These are phyloP conservation scores for Knoxdaviesia capensis DNA, from an alignment of 2,329 filamentous ascomycete genomes.

Conservation along the genomic window DNA sequence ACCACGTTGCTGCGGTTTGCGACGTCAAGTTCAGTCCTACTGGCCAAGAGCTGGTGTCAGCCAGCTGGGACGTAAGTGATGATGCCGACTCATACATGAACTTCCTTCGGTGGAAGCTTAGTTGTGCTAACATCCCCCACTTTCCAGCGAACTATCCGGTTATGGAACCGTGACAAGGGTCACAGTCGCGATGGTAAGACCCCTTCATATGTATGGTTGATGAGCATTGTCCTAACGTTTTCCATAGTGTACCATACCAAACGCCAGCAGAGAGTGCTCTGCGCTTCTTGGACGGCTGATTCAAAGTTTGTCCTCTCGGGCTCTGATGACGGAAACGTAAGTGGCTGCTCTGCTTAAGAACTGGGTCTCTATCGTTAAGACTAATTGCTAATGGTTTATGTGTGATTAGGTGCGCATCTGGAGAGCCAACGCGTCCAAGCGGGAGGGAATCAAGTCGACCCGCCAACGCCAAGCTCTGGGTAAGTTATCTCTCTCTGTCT, in stretches of 20 bases:
- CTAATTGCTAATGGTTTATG: conserved; percentile 1
- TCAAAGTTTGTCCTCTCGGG: conserved; percentile 77
- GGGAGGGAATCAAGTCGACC: conserved; percentile 70
- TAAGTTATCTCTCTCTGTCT: neutral
- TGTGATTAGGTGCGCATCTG: conserved; percentile 40
- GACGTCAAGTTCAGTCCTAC: conserved; percentile 91
- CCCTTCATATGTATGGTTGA: no score
- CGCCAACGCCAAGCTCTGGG: conserved; percentile 61
- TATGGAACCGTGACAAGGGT: conserved; percentile 65
- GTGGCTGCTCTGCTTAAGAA: neutral
- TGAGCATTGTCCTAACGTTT: no score
- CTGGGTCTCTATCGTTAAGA: neutral
- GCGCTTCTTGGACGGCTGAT: conserved; percentile 69
- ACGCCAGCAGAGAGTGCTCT: conserved; percentile 89
- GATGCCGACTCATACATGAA: neutral
- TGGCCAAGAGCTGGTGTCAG: conserved; percentile 79
- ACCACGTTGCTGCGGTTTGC: conserved; percentile 83
- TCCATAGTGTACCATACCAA: conserved; percentile 69
- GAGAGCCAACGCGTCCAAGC: conserved; percentile 67
- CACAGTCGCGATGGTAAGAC: conserved; percentile 52
- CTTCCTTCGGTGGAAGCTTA: neutral
- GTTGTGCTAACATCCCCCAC: conserved; percentile 1
- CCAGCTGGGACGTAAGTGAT: conserved; percentile 42
- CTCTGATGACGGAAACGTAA: conserved; percentile 72
- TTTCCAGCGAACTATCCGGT: conserved; percentile 48